phyloP scores from a whole-genome alignment of 305 asterid genomes.

The Fraxinus latifolia region DNA sequence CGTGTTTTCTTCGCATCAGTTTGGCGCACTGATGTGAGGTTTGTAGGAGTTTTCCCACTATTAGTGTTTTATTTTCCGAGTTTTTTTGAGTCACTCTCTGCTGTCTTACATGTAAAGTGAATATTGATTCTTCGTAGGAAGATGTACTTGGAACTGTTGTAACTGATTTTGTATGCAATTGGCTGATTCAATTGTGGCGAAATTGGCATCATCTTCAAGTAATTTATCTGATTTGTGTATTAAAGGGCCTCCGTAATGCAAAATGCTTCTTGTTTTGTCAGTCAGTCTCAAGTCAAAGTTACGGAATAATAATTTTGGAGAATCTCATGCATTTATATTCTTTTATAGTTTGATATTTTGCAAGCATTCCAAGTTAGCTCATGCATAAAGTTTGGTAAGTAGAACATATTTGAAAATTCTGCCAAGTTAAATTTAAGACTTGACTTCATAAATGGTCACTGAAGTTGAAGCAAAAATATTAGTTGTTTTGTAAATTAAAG shows the following conservation, averaged over 20 bases:
- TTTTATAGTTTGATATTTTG: not conserved
- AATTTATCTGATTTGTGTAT: not conserved
- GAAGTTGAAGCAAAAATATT: not conserved
- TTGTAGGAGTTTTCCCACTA: constrained; percentile 19
- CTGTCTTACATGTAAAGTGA: constrained; percentile 21
- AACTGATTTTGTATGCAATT: constrained; percentile 10
- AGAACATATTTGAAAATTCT: not conserved
- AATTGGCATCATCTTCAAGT: not conserved
- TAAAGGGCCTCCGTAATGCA: not conserved
- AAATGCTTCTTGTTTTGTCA: not conserved
- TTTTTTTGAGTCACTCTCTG: not conserved
- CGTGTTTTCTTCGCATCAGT: constrained; percentile 18
- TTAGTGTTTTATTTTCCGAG: constrained; percentile 10
- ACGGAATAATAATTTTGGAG: not conserved
- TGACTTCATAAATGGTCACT: not conserved
- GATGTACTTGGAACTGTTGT: constrained; percentile 13
- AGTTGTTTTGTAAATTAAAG: not conserved
- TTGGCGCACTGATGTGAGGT: constrained; percentile 32
- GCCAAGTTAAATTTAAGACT: not conserved
- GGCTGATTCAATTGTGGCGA: not conserved
- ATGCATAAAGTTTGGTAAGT: not conserved
- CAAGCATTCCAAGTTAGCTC: not conserved
- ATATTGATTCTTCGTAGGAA: constrained; percentile 2
- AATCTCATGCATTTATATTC: not conserved
- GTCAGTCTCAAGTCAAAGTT: not conserved